Percentiles rank a stretch among this genome's conserved stretches.
These are phyloP conservation scores for Populus ilicifolia DNA, from an alignment of 345 rosid genomes.

Conservation along the genomic window DNA sequence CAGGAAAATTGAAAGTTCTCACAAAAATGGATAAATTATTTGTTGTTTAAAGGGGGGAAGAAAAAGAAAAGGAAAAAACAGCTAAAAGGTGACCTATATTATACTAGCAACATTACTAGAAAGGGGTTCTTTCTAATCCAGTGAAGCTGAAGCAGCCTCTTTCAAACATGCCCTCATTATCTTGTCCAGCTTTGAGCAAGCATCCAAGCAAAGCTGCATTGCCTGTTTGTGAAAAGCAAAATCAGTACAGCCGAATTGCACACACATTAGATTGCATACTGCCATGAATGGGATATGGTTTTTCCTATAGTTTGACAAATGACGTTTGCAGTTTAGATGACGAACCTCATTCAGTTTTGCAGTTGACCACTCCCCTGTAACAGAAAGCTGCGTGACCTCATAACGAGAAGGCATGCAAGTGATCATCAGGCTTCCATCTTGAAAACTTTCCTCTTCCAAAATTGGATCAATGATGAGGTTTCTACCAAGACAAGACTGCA, in stretches of 20 bases:
- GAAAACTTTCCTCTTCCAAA: constrained; percentile 78
- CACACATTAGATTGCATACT: background rate
- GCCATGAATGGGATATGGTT: background rate
- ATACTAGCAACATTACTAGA: background rate
- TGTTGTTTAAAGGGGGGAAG: background rate
- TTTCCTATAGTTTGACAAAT: background rate
- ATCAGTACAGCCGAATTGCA: background rate
- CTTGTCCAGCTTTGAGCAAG: constrained; percentile 68
- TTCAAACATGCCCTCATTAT: constrained; percentile 83
- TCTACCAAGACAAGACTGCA: constrained; percentile 70
- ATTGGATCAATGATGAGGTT: constrained; percentile 78
- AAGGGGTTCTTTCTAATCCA: constrained; percentile 29
- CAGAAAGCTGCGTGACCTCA: constrained; percentile 77
- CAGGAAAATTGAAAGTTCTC: background rate
- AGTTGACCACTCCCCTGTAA: constrained; percentile 87
- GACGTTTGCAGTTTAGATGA: background rate
- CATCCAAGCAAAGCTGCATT: constrained; percentile 89
- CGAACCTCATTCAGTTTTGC: constrained; percentile 72
- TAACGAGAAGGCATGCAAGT: constrained; percentile 86
- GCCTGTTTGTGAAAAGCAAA: constrained; percentile 47
- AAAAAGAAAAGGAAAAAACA: background rate
- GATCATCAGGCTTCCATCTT: constrained; percentile 81
- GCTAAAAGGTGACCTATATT: background rate
- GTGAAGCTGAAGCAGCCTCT: constrained; percentile 53
- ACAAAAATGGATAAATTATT: background rate